Conservation (phyloP, 345 rosid genomes). For the Boechera stricta region DNA sequence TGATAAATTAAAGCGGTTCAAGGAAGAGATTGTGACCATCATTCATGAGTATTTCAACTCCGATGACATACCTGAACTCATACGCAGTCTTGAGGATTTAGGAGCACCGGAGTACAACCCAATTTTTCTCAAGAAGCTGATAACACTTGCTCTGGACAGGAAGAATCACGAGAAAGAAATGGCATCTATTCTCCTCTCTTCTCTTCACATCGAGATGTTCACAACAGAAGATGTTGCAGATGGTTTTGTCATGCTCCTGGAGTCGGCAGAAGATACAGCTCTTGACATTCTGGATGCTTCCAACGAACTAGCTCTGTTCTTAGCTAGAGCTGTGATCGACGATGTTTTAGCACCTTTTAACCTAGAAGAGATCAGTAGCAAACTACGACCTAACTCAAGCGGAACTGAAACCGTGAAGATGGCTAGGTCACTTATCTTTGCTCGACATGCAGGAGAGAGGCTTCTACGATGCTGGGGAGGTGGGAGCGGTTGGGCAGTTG, state of each 20-base stretch:
- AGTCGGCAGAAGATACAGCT: constrained; percentile 90
- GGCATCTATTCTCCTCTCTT: constrained; percentile 89
- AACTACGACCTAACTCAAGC: constrained; percentile 66
- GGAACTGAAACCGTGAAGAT: constrained; percentile 75
- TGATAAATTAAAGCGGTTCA: constrained; percentile 59
- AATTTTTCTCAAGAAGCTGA: constrained; percentile 74
- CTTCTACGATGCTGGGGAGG: constrained; percentile 95
- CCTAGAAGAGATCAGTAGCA: constrained; percentile 75
- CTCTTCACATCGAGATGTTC: constrained; percentile 90
- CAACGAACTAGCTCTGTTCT: constrained; percentile 65
- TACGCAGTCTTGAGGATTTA: constrained; percentile 79
- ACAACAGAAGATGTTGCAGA: constrained; percentile 79
- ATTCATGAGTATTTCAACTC: constrained; percentile 90
- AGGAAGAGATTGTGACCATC: constrained; percentile 71
- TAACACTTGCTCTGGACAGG: constrained; percentile 91
- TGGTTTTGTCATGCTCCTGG: constrained; percentile 87
- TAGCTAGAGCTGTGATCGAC: constrained; percentile 90
- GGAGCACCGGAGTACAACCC: constrained; percentile 76
- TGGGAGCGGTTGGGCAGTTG: constrained; percentile 95
- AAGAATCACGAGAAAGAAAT: constrained; percentile 95
- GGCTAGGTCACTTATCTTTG: constrained; percentile 79
- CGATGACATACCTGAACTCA: constrained; percentile 89
- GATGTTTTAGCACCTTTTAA: constrained; percentile 85
- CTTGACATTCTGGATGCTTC: constrained; percentile 92
- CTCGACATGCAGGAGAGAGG: constrained; percentile 97